Base-by-base conservation (phyloP, 2,329 filamentous ascomycete species). In the Hymenotorrendiella dingleyae region DNA sequence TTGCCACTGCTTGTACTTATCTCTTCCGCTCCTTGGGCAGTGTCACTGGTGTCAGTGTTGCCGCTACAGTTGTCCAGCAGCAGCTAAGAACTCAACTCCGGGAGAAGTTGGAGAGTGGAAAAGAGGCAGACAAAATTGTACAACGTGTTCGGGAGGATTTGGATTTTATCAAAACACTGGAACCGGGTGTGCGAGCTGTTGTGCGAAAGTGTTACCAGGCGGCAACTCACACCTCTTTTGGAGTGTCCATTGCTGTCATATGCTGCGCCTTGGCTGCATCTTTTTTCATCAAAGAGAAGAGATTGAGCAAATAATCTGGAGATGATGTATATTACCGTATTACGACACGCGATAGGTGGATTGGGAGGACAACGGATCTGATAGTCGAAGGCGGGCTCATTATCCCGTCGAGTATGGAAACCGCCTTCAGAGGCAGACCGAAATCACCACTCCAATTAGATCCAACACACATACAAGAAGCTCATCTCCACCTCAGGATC, bases 1-100 rank as follows among this genome's bases (percentile, higher is more conserved):
- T 90, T 1, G 83, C 81, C 4, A 84, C 86, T 12, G 86, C 86
- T 6, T 88, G 84, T 61, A 85, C 80, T 16, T 91, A 91, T 63
- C 76, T 91, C 19, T 91, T 91, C 69, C 80, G 86, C 28, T 83
- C 82, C 1, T 69, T 90, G 0, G 86, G 85, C 9, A 70, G 89
- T 42, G 83, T 82, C n/a, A 66, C 86, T 44, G 76, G 76, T 38
- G 79, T 78, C 3, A 80, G 76, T 2, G 59, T 84, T 41, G 70
- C 72, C 22, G 72, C 84, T 1, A 85, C 84, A 1, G 72, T 86
- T 6, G 74, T 88, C 34, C 87, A 91, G 58, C 78, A 84, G 56
- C 70, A 72, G 3, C 68, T 91, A 16, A 70, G 83, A 12, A 66
- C 65, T 2, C 67, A 74, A 35, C 67, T 91, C 4, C 66, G 68